Percentiles rank a stretch among this genome's conserved stretches.
Evolutionary conservation across 495 filamentous ascomycete genomes (phyloP).

Genomic region (Gamarada debralockiae): DNA sequence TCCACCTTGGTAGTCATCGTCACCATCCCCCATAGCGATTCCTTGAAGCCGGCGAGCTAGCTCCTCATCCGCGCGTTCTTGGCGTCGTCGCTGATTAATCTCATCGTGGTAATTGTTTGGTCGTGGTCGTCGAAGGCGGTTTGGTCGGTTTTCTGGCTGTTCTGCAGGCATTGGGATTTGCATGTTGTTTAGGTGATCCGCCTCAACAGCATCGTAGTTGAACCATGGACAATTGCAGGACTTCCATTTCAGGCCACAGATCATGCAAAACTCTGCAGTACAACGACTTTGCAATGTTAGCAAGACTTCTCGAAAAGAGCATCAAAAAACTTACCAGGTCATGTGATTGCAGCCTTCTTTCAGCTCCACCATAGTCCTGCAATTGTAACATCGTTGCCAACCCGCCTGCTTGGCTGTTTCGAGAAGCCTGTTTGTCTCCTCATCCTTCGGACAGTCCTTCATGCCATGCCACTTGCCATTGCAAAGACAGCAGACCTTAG

Average conservation of each 20-base stretch:
- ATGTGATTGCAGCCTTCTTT: conserved; percentile 83
- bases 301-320: neutral
- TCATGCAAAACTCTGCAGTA: conserved; percentile 78
- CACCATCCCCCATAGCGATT: conserved; percentile 37
- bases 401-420: conserved; percentile 67
- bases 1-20: conserved; percentile 31
- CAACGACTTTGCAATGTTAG: conserved; percentile 52
- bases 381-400: conserved; percentile 74
- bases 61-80: conserved; percentile 55
- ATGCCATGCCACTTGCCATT: conserved; percentile 67
- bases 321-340: conserved; percentile 57
- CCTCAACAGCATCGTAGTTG: conserved; percentile 57
- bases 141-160: conserved; percentile 10
- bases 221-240: conserved; percentile 79
- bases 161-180: conserved; percentile 35
- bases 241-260: conserved; percentile 77
- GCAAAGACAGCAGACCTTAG: conserved; percentile 69
- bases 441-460: conserved; percentile 67
- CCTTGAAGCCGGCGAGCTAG: conserved; percentile 51
- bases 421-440: conserved; percentile 59
- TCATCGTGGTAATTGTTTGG: conserved; percentile 51
- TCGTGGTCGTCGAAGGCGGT: conserved; percentile 28
- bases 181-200: conserved; percentile 56
- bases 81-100: conserved; percentile 41
- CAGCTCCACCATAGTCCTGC: conserved; percentile 71